Conservation (phyloP, 2,329 filamentous ascomycete species). For the Nakataea oryzae region DNA sequence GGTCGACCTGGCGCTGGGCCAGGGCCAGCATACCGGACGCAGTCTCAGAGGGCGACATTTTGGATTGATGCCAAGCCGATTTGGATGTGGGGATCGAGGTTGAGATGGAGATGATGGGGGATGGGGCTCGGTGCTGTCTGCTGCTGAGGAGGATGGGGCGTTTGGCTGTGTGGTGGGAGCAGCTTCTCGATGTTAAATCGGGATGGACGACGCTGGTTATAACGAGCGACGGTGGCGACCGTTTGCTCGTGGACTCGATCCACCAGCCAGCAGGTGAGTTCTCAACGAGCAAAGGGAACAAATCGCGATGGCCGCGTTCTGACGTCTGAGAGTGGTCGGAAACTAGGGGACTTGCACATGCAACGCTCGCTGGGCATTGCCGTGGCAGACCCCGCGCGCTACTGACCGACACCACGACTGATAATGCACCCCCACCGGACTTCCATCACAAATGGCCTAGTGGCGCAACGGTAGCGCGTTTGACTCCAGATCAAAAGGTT, state of each 20-base stretch:
- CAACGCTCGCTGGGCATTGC: no score
- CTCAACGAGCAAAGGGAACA: background rate
- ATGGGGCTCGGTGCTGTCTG: background rate
- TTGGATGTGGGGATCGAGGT: background rate
- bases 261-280: background rate
- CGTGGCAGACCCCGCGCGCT: no score
- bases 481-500: conserved; percentile 3
- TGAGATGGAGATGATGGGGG: background rate
- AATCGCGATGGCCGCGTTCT: no score
- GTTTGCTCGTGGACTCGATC: no score
- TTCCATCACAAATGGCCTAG: background rate
- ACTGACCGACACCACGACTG: background rate
- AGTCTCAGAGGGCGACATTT: conserved; percentile 18
- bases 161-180: background rate
- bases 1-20: conserved; percentile 33
- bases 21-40: conserved; percentile 26
- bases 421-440: background rate
- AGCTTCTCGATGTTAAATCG: background rate
- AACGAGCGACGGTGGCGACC: no score
- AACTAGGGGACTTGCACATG: no score
- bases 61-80: background rate
- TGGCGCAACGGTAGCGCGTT: conserved; percentile 3
- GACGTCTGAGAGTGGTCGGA: background rate
- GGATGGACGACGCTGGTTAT: background rate
- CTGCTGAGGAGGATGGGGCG: background rate